Base-by-base conservation (phyloP, 257 asterid species). In the Rehmannia glutinosa region DNA sequence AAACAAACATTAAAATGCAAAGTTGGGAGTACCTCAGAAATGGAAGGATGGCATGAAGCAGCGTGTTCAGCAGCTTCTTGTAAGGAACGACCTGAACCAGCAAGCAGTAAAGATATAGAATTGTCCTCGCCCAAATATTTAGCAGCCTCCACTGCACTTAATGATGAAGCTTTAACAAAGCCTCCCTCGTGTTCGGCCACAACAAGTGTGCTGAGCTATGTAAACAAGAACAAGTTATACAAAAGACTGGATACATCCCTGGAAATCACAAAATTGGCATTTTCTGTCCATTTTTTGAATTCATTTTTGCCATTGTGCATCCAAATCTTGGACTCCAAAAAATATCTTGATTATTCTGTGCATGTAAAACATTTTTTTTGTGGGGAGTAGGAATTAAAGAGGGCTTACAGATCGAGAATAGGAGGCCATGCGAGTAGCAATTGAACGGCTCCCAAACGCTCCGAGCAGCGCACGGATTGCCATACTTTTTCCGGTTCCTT, bases 81-180 rank as follows among this genome's bases (percentile, higher is more conserved):
- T 41, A 94, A 77, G 4, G 90, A 88, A 54, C 89, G 82, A 46
- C 97, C 97, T 19, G 91, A 91, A 38, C 99, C 99, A 59, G 97
- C 97, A 42, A 94, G 82, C 41, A 94, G 77, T 62, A 94, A 63
- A 28, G 93, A 82, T 45, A 94, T 79, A 10, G 81, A 63, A 82
- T 86, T 85, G 25, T 63, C 88, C 60, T 79, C 82, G 11, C 95
- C 89, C 75, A 93, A 75, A 36, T 25, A 82, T 62, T 85, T 86
- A 46, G 96, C 95, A 72, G 96, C 97, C 86, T 86, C 96, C 45
- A 94, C 81, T 11, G 93, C 96, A 88, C 95, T 81, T 71, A 88
- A 28, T 28, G 97, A 81, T 12, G 96, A 88, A 62, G 78, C 82
- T 71, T 82, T 87, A 50, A 94, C 71, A 41, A 72, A 77, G 6